Evolutionary conservation across 2,329 filamentous ascomycete species (phyloP).

Genomic region (Sclerotinia nivalis): DNA sequence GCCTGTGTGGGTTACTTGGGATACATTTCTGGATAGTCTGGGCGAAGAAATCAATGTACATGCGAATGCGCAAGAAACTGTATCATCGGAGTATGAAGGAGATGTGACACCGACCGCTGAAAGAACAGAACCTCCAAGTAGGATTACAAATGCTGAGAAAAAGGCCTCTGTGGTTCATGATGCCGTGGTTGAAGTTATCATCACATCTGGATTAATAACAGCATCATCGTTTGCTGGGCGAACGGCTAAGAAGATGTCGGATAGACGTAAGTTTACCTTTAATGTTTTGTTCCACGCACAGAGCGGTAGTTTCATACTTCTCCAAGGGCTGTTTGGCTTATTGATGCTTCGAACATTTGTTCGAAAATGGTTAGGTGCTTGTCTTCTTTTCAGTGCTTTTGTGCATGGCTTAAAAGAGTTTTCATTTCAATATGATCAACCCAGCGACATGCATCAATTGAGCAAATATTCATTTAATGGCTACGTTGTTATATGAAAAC

Average conservation of each 20-base stretch:
- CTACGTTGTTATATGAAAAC: no score
- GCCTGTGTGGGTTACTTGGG: constrained; percentile 60
- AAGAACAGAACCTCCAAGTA: constrained; percentile 28
- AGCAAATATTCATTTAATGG: neutral
- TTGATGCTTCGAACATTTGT: neutral
- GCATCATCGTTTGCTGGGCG: constrained; percentile 26
- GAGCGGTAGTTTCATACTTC: neutral
- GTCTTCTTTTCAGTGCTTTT: neutral
- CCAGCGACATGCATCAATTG: neutral
- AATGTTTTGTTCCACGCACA: neutral
- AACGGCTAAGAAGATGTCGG: neutral
- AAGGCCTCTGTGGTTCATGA: constrained; percentile 53
- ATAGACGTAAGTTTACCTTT: constrained; percentile 12
- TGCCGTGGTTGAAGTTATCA: constrained; percentile 66
- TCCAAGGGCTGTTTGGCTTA: neutral
- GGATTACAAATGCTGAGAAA: constrained; percentile 26
- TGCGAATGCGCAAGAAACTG: constrained; percentile 19
- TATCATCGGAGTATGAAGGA: constrained; percentile 28
- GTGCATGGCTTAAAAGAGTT: neutral
- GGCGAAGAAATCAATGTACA: constrained; percentile 33
- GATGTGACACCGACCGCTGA: constrained; percentile 44
- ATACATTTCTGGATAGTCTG: constrained; percentile 57
- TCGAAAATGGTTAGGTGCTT: neutral
- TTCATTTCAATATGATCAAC: neutral
- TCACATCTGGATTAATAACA: constrained; percentile 47